Evolutionary conservation across 2,329 filamentous ascomycete genomes (phyloP).

Genomic region (Ophiocordyceps camponoti-rufipedis): DNA sequence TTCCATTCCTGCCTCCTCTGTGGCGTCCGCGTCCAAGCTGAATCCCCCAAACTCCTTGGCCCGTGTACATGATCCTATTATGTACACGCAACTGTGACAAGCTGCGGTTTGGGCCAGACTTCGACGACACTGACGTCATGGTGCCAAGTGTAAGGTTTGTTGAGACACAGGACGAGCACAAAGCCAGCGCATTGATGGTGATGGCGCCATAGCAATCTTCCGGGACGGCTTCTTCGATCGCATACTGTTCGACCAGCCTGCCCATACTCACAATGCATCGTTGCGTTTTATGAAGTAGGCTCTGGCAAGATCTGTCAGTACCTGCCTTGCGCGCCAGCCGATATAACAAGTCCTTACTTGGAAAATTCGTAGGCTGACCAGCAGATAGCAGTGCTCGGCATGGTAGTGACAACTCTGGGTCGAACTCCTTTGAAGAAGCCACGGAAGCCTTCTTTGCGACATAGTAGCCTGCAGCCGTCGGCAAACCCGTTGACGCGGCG

Average conservation of each 20-base stretch:
- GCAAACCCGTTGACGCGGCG: constrained; percentile 68
- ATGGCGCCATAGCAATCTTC: too few relatives aligned
- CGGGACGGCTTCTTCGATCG: neutral
- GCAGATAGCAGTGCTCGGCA: constrained; percentile 98
- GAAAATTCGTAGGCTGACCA: constrained; percentile 66
- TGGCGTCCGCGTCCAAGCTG: too few relatives aligned
- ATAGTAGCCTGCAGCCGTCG: constrained; percentile 65
- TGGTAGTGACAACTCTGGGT: constrained; percentile 83
- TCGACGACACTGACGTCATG: too few relatives aligned
- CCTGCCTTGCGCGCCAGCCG: neutral
- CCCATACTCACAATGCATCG: constrained; percentile 14
- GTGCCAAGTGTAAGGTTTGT: too few relatives aligned
- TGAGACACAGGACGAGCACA: too few relatives aligned
- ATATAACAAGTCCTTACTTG: constrained; percentile 30
- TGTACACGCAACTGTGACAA: too few relatives aligned
- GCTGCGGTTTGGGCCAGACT: too few relatives aligned
- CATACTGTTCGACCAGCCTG: neutral
- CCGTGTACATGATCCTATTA: too few relatives aligned
- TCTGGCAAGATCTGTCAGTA: constrained; percentile 13
- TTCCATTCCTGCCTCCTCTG: too few relatives aligned
- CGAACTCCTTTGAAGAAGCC: constrained; percentile 91
- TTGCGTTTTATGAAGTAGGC: constrained; percentile 43
- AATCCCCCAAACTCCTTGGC: too few relatives aligned
- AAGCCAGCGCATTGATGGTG: too few relatives aligned
- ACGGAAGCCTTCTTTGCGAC: constrained; percentile 61